Evolutionary conservation across 176 grass and related monocot species (phyloP), one percentile per base, ranked within the genome.

Genomic region (Metroxylon sagu): DNA sequence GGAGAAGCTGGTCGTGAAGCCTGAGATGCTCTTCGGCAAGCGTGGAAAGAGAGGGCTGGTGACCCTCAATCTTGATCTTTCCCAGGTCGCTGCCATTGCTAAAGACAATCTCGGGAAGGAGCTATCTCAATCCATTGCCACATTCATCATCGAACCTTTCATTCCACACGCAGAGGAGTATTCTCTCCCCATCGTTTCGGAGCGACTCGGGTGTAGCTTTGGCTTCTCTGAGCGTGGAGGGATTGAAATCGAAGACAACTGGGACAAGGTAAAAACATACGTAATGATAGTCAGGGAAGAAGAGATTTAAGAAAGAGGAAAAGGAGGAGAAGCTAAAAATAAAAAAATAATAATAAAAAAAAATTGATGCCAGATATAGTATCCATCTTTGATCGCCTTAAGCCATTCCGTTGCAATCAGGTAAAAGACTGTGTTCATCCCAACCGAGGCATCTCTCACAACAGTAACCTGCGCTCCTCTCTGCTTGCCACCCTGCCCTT

Each of bases 1-100:
- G 26, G 70, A 43, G 69, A 81, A 81, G 71, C 66, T 81, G 59
- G 78, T 81, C 19, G 78, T 81, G 58, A 81, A 81, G 57, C 78
- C 78, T 26, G 78, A 81, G 54, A 81, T 81, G 78, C 71, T 75
- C 16, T 81, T 81, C 10, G 78, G 78, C n/a, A 81, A 81, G 78
- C 65, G 78, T 30, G 78, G 78, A 27, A 81, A 81, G 60, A 81
- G 78, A 2, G 78, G 78, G 23, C 64, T 81, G 58, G 78, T 81
- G 19, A 71, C 78, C 1, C 57, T 81, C 53, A 81, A 81, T 18
- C 59, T 81, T 5, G 78, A 81, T 75, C 53, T 81, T 15, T 64
- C 58, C 30, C 57, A 81, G 39, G 78, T 61, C 14, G 28, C 68
- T 18, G 53, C 74, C 59, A 75, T 81, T n/a, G 58, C 75, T 27